A percentile compares a stretch with the other conserved stretches of the same genome.
phyloP scores from a whole-genome alignment of 2,329 filamentous ascomycete species.

The Blastomyces parvus region DNA sequence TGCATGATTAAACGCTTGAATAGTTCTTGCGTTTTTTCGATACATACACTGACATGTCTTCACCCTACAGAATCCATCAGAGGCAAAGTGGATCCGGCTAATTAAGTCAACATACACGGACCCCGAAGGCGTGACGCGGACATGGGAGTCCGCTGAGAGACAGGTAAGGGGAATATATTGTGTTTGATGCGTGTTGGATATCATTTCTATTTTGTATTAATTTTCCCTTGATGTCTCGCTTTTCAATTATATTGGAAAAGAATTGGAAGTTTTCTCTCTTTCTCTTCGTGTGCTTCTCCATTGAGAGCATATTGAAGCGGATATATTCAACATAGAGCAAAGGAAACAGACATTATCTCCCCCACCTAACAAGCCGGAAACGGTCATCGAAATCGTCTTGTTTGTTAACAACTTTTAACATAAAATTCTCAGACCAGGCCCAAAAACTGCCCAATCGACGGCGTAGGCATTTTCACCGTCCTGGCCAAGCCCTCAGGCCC shows the following conservation, averaged over 20 bases:
- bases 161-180: constrained; percentile 25
- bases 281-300: neutral
- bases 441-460: constrained; percentile 46
- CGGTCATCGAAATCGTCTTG: neutral
- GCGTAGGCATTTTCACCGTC: constrained; percentile 53
- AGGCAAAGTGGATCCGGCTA: constrained; percentile 36
- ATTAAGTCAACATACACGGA: constrained; percentile 37
- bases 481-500: constrained; percentile 44
- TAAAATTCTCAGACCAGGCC: constrained; percentile 31
- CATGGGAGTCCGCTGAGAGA: constrained; percentile 39
- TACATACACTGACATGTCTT: neutral
- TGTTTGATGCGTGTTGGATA: constrained; percentile 9
- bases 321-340: neutral
- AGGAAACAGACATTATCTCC: neutral
- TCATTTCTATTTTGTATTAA: constrained; percentile 9
- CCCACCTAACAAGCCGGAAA: neutral
- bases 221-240: neutral
- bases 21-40: neutral
- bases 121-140: constrained; percentile 34
- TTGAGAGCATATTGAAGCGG: neutral
- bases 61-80: constrained; percentile 24
- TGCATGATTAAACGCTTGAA: neutral
- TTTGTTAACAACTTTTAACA: neutral
- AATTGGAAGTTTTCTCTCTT: neutral
- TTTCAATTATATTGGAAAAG: neutral